Evolutionary conservation across 1,284 basidiomycete genomes (phyloP), one percentile per base, ranked within the genome.

Genomic region (Fomitopsis palustris): DNA sequence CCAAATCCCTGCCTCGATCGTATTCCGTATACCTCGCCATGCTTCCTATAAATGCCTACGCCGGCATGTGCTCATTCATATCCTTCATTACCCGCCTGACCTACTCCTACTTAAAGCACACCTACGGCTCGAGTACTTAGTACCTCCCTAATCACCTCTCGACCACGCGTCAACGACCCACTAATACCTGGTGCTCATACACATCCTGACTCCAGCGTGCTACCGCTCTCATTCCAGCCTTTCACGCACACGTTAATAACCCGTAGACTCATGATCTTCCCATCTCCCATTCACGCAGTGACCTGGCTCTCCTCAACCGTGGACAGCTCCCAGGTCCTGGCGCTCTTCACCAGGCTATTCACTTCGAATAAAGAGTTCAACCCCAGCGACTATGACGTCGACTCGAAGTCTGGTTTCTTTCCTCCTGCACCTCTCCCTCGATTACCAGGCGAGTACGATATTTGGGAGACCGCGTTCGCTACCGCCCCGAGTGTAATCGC

Each of bases 341-440:
- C 47, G 23, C 35, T 42, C 35, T 16, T 53, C 37, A 37, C n/a
- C 38, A 49, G 23, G 29, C 17, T 17, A 2, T 37, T 53, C 25
- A 14, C 19, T 17, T 35, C 17, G 16, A 27, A 35, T 38, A 29
- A 8, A 2, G n/a, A 3, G 19, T 67, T 66, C 64, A 65, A 57
- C 59, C 65, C 62, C 16, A 61, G 67, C 35, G 61, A 73, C 43
- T 75, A 69, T 64, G 70, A 75, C 51, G 68, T 76, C 54, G 68
- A 75, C 58, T 64, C 65, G 17, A 78, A 79, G 9, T 92, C 92
- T 1, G 96, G 96, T 1, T 98, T 98, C 78, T 82, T 98, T 63
- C 96, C 96, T 0, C 77, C 83, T 1, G 76, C 81, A 43, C 86
- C 87, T 1, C 77, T 96, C 7, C 78, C 80, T 16, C 79, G 77